Base-by-base conservation (phyloP, 2,329 filamentous ascomycete species). In the Hirsutella rhossiliensis region DNA sequence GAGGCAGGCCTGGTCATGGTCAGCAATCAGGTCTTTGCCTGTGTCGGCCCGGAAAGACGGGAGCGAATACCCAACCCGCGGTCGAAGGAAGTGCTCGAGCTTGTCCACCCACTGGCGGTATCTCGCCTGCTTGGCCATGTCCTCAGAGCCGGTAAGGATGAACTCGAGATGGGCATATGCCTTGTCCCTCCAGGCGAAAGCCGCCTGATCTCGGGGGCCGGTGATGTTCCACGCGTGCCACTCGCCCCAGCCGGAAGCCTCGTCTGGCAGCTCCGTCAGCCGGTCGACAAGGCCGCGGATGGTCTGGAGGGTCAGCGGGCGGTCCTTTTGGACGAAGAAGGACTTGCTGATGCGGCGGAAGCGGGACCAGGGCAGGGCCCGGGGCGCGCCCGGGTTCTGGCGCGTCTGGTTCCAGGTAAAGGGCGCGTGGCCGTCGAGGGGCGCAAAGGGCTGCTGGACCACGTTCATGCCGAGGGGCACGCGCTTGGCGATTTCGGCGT, bases 161-260 rank as follows among this genome's bases (percentile, higher is more conserved):
- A 51, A 48, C 45, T 51, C 41, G 12, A 51, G 39, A 39, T 49
- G 48, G 2, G 45, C 47, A 30, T 42, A 45, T 12, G 48, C 50
- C 37, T 47, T 18, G 13, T 48, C 44, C 17, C 45, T 42, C 48
- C 47, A 50, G 15, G 50, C 45, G 41, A 52, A 50, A 4, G 47
- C 46, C 8, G 48, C 32, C 27, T 44, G 13, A 27, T 40, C 36
- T 6, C 30, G 9, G n/a, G 36, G 17, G 12, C 45, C 43, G 28
- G 30, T 19, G 11, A 42, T 27, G 40, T 42, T 37, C 34, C 44
- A 46, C 5, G 45, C 31, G 29, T 51, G 49, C 49, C 49, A 51
- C 37, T 51, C 49, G 13, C 37, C 43, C 47, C 42, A 49, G 28
- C 17, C 40, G 30, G 19, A 17, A 17, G 23, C 38, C 15, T 42